These are phyloP conservation scores for Papiliotrema fonsecae DNA, from an alignment of 1,284 basidiomycete genomes.

Conservation along the genomic window DNA sequence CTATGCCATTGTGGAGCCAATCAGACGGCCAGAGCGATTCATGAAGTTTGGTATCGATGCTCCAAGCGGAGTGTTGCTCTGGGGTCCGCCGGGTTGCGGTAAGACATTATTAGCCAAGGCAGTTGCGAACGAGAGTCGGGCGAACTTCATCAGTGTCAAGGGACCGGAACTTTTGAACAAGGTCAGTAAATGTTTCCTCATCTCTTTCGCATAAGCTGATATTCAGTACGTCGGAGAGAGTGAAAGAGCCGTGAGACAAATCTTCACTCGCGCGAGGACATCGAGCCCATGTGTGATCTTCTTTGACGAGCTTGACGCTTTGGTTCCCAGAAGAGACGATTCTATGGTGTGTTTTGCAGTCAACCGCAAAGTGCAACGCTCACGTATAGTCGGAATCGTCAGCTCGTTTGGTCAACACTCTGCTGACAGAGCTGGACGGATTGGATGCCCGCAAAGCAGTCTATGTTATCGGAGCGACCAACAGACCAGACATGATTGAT, in stretches of 20 bases:
- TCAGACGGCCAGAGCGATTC: slow-evolving; percentile 84
- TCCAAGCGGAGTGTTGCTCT: slow-evolving; percentile 87
- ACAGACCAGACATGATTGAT: slow-evolving; percentile 98
- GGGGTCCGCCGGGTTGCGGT: slow-evolving; percentile 97
- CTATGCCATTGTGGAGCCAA: slow-evolving; percentile 96
- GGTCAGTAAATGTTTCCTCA: slow-evolving; percentile 50
- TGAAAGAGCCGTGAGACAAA: slow-evolving; percentile 88
- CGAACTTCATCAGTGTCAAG: slow-evolving; percentile 97
- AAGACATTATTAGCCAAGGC: slow-evolving; percentile 95
- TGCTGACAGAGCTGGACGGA: slow-evolving; percentile 93
- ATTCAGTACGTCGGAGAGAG: slow-evolving; percentile 92
- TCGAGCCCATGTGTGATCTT: slow-evolving; percentile 98
- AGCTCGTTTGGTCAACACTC: slow-evolving; percentile 93
- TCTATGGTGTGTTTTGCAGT: slow-evolving; percentile 59
- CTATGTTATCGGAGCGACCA: slow-evolving; percentile 95
- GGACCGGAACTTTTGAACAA: slow-evolving; percentile 96
- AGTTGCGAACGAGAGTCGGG: slow-evolving; percentile 87
- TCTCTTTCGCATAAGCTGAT: background rate
- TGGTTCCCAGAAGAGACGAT: slow-evolving; percentile 91
- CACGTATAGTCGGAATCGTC: slow-evolving; percentile 79
- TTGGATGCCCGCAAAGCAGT: slow-evolving; percentile 84
- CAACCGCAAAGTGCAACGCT: background rate
- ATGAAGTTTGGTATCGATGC: slow-evolving; percentile 77
- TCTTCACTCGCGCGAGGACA: slow-evolving; percentile 96
- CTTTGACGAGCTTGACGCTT: slow-evolving; percentile 97